Percentiles rank a stretch among this genome's conserved stretches.
Evolutionary conservation across 164 flowering plant genomes (phyloP).

Genomic region (grape (Vitis vinifera)): ASM3070453v1 NC_081809.1:663001-663500

Average conservation of each 20-base stretch:
- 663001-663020: no score
- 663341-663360: constrained; percentile 23
- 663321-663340: constrained; percentile 14
- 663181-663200: neutral
- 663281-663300: constrained; percentile 8
- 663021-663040: no score
- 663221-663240: neutral
- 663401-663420: constrained; percentile 12
- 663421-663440: constrained; percentile 26
- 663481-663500: neutral
- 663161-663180: no score
- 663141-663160: no score
- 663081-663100: no score
- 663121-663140: no score
- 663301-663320: constrained; percentile 34
- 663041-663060: no score
- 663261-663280: no score
- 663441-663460: constrained; percentile 22
- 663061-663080: no score
- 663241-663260: no score
- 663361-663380: constrained; percentile 4
- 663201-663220: constrained; percentile 6
- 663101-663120: no score
- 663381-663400: constrained; percentile 29
- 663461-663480: constrained; percentile 22